Evolutionary conservation across 371 early-diverging fungal species (phyloP), one percentile per base, ranked within the genome.

Genomic region (Lichtheimia hyalospora): DNA sequence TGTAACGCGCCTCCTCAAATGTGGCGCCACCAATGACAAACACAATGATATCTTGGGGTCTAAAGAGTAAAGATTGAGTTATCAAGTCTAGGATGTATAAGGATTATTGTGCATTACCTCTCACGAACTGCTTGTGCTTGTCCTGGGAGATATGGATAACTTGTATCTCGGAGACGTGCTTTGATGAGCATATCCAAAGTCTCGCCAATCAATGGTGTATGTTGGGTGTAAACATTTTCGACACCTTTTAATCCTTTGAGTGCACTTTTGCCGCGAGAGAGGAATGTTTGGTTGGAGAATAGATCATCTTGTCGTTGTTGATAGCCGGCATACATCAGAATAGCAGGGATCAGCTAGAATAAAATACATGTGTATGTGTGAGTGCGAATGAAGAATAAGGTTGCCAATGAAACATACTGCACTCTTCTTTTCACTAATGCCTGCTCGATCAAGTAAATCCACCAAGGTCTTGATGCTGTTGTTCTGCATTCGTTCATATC

Each of bases 151-250:
- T 88, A 94, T 16, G 96, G 96, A 57, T 91, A 94, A 41, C 76
- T 79, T 5, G 84, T 71, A 24, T 91, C 91, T 58, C 84, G 88
- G n/a, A 93, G 74, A 48, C 85, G 84, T 14, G 93, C 94, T 66
- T 94, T 95, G 49, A 92, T 70, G 49, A 93, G 60, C 41, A 82
- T 73, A 60, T 93, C 89, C 23, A 98, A 48, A 25, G 87, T 90
- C 34, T 89, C 87, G 0, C 84, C 87, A 48, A 97, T 61, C 7
- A 85, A 83, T 8, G 98, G 96, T n/a, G 83, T 83, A 69, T 98
- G 98, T 66, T 96, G 96, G 10, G 97, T 97, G 71, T 96, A 98
- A 12, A 98, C 97, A 64, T 97, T 97, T 60, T 97, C 98, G n/a
- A 95, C 95, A 3, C 97, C 99, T 75, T 92, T 92, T 39, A 95